Evolutionary conservation across 495 filamentous ascomycete genomes (phyloP), one percentile per base, ranked within the genome.

Genomic region (Bacidia gigantensis): DNA sequence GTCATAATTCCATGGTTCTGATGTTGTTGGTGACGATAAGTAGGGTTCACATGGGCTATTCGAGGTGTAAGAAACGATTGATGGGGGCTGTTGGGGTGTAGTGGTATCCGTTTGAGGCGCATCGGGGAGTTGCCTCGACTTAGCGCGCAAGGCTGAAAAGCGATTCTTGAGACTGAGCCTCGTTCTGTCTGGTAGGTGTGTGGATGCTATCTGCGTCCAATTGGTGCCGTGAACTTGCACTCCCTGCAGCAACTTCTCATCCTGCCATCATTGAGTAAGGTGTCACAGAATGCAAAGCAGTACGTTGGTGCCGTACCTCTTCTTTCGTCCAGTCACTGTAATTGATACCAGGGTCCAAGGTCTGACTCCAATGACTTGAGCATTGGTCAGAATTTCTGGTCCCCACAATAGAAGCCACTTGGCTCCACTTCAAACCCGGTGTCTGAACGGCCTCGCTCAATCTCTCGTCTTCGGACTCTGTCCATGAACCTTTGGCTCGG

Each of bases 81-180:
- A 35, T 5, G 29, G 29, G 7, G 5, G 7, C 29, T 14, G 14
- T 35, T 35, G 29, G 29, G 29, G 5, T 35, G 5, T 5, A 35
- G 29, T 5, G 14, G 5, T 5, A 35, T 35, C 29, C 29, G 29
- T 35, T 35, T 5, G 29, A 7, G 5, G 29, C 29, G 7, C 14
- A 14, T 35, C 29, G 29, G 29, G 5, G 14, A 14, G 7, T 35
- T 35, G 29, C 7, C 14, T 14, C 14, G 29, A 35, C 29, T 35
- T 35, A 14, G 7, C 50, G 38, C 49, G 65, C 11, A 67, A 55
- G 14, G 64, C 60, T 49, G 60, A 64, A 50, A 60, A 67, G 0
- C 66, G 53, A 55, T 69, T 67, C 55, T 66, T 69, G 20, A 65
- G 65, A 9, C 65, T 55, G 21, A 67, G 55, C 14, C 62, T 60